Evolutionary conservation across 1,284 basidiomycete species (phyloP), one percentile per base, ranked within the genome.

Genomic region (Rhodotorula sp.): DNA sequence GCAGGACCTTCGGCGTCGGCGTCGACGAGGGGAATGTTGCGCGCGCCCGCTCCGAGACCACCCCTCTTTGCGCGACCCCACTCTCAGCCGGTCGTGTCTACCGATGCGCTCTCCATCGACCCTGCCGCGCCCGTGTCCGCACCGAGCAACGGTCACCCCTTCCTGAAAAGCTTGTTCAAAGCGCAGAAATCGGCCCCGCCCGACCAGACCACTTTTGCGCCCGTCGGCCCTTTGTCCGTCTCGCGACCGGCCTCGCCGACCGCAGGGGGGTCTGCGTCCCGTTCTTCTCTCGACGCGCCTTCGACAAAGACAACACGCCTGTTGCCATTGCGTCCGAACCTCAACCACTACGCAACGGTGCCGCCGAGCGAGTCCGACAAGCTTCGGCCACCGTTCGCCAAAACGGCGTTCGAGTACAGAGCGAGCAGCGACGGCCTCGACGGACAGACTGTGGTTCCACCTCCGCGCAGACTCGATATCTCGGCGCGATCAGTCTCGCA

Each of bases 151-250:
- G 64, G 67, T 7, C 67, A 64, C 46, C 72, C 69, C 10, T 74
- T 74, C 62, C 64, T 74, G 17, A 56, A 59, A 37, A 61, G 58
- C 42, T 69, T 74, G n/a, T 74, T 74, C 60, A 57, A 66, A 12
- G 61, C 57, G 7, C 44, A 67, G 42, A 60, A 62, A 8, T 67
- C 66, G 4, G 69, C 69, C 0, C 69, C 69, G 22, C 42, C 69
- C 20, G 64, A 63, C 26, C 69, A 71, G 49, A 65, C 69, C 10
- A 59, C 66, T 20, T 71, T 71, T 33, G 53, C 70, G 1, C 64
- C 67, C 8, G 58, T 69, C 54, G 64, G 62, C 10, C 67, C 70
- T 6, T 65, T 68, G 33, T 60, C 64, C 24, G 30, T 72, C 33
- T 55, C 64, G 14, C 62, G 67, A 20, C 48, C 64, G 2, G 26